phyloP scores from a whole-genome alignment of 2,329 filamentous ascomycete genomes.

The Immersiporthe knoxdaviesiana region DNA sequence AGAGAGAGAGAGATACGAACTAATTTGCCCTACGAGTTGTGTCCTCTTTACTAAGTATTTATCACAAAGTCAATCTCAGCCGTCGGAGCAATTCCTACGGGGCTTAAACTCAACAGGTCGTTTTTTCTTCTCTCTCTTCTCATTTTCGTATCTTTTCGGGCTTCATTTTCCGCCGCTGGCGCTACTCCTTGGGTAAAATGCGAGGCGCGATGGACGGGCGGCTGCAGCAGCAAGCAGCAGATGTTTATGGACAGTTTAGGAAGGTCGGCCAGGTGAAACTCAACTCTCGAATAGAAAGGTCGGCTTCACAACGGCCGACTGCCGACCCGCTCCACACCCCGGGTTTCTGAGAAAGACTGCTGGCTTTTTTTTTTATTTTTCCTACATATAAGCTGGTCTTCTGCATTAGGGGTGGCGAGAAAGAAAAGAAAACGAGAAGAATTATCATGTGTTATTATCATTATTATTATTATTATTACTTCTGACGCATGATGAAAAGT shows the following conservation, averaged over 20 bases:
- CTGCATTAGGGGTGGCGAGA: not conserved
- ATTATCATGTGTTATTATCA: too few relatives aligned
- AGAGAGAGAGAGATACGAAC: too few relatives aligned
- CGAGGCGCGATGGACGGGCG: not conserved
- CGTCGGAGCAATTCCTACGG: not conserved
- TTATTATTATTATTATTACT: too few relatives aligned
- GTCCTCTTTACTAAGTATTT: not conserved
- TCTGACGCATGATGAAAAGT: not conserved
- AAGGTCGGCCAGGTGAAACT: not conserved
- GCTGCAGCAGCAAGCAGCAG: not conserved
- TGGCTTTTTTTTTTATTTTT: not conserved
- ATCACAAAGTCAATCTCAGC: too few relatives aligned
- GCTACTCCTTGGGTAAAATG: not conserved
- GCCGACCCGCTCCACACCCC: not conserved
- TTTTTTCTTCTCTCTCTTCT: too few relatives aligned
- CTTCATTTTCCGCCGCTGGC: not conserved
- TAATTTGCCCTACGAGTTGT: not conserved
- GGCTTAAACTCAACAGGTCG: not conserved
- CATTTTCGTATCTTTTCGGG: too few relatives aligned
- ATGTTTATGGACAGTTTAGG: not conserved
- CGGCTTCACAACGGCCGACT: slow-evolving; percentile 5
- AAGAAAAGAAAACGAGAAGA: too few relatives aligned
- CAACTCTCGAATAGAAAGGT: slow-evolving; percentile 9
- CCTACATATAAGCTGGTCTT: not conserved
- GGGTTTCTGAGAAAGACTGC: not conserved